phyloP scores from a whole-genome alignment of 2,329 filamentous ascomycete genomes.

The Cladophialophora exuberans region DNA sequence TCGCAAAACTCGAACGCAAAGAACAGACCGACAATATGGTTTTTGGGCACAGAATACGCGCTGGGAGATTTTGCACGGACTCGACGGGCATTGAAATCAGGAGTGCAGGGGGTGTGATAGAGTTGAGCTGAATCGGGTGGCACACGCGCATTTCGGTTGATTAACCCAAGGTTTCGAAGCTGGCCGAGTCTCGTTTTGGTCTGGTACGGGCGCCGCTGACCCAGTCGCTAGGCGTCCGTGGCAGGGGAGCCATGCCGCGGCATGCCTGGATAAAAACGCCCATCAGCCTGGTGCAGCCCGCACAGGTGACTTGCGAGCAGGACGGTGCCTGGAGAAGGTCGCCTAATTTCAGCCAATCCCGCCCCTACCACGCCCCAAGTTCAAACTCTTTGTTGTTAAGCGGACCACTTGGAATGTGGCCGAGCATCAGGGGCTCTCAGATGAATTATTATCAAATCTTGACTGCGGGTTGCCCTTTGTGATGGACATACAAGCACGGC shows the following conservation, averaged over 20 bases:
- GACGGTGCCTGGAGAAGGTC: background rate
- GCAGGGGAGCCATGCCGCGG: background rate
- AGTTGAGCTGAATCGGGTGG: conserved; percentile 5
- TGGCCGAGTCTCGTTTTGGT: conserved; percentile 1
- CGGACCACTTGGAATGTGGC: background rate
- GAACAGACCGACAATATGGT: background rate
- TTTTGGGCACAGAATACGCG: background rate
- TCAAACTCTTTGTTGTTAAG: background rate
- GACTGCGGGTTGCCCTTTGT: no score
- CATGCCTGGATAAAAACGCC: background rate
- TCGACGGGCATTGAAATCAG: background rate
- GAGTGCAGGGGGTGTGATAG: conserved; percentile 3
- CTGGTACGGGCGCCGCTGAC: conserved; percentile 1
- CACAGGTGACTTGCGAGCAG: background rate
- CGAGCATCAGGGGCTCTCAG: no score
- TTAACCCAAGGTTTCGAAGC: no score
- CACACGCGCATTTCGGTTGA: background rate
- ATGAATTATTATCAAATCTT: no score
- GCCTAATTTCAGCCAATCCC: background rate
- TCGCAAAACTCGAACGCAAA: background rate
- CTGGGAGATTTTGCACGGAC: background rate
- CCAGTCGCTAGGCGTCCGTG: conserved; percentile 4
- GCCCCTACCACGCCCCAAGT: background rate
- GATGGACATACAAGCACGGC: no score
- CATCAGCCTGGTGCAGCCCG: background rate